phyloP scores from a whole-genome alignment of 768 basidiomycete genomes.

The Pleurotus sapidus region DNA sequence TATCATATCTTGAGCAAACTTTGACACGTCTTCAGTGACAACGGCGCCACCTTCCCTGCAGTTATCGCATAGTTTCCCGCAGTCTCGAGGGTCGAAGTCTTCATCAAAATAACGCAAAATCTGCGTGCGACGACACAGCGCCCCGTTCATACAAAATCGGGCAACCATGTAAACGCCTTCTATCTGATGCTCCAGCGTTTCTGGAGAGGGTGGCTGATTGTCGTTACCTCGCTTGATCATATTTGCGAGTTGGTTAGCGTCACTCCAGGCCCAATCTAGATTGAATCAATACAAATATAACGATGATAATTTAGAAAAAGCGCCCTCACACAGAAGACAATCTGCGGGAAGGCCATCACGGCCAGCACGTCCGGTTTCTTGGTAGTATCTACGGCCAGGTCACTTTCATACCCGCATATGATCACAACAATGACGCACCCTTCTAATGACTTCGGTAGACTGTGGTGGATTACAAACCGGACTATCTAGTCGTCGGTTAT shows the following conservation, averaged over 20 bases:
- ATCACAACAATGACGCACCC: constrained; percentile 45
- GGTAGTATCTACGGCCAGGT: constrained; percentile 62
- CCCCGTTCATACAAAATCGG: constrained; percentile 76
- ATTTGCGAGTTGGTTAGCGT: constrained; percentile 50
- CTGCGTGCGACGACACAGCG: constrained; percentile 84
- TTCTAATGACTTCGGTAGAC: constrained; percentile 79
- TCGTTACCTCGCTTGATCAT: constrained; percentile 61
- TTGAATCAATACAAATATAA: neutral
- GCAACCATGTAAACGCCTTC: constrained; percentile 66
- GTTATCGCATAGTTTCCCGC: constrained; percentile 78
- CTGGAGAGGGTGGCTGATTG: constrained; percentile 34
- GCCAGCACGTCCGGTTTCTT: constrained; percentile 97
- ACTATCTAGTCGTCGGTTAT: constrained; percentile 41
- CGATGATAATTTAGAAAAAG: neutral
- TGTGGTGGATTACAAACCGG: constrained; percentile 88
- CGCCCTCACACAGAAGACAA: constrained; percentile 80
- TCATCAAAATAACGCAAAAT: constrained; percentile 91
- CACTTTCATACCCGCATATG: constrained; percentile 6
- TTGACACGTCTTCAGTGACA: constrained; percentile 57
- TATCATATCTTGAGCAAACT: constrained; percentile 53
- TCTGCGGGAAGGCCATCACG: constrained; percentile 83
- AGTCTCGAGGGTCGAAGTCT: constrained; percentile 63
- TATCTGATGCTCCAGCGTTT: constrained; percentile 60
- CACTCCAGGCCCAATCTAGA: constrained; percentile 66
- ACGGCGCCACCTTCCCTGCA: constrained; percentile 55